Conservation (phyloP, 2,329 filamentous ascomycete genomes). For the Catunica adiposa region DNA sequence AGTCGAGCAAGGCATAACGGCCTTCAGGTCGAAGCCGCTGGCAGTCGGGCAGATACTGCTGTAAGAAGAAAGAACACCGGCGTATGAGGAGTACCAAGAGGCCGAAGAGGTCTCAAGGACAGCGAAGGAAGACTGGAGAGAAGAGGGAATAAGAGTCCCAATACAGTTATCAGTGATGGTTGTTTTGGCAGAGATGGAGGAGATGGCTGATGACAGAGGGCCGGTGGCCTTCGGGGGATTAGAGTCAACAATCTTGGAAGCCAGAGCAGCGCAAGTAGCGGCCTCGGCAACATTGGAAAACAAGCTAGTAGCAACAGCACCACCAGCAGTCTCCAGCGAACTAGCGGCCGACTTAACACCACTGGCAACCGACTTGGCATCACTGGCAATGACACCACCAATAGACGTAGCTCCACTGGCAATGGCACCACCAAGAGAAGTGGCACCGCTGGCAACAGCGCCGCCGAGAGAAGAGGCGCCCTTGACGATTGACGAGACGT, state of each 20-base stretch:
- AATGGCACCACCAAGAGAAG: background rate
- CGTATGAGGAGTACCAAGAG: conserved; percentile 21
- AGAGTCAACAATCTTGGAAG: conserved; percentile 7
- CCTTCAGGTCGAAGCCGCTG: conserved; percentile 1
- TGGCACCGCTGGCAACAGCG: background rate
- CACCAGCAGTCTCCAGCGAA: background rate
- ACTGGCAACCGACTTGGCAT: background rate
- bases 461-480: background rate
- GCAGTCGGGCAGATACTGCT: conserved; percentile 6
- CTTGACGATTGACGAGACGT: background rate
- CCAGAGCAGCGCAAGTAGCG: conserved; percentile 11
- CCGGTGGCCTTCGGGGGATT: conserved; percentile 12
- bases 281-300: conserved; percentile 11
- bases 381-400: background rate
- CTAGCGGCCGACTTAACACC: conserved; percentile 1
- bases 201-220: conserved; percentile 15
- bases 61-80: conserved; percentile 15
- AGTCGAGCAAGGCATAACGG: conserved; percentile 10
- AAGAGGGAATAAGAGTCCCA: conserved; percentile 19
- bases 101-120: conserved; percentile 20
- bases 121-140: conserved; percentile 20
- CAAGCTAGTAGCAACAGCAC: background rate
- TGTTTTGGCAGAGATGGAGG: conserved; percentile 17
- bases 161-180: conserved; percentile 21
- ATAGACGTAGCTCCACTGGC: background rate